These are phyloP conservation scores for Solanum pinnatisectum DNA, from an alignment of 257 asterid species.

Conservation along the genomic window DNA sequence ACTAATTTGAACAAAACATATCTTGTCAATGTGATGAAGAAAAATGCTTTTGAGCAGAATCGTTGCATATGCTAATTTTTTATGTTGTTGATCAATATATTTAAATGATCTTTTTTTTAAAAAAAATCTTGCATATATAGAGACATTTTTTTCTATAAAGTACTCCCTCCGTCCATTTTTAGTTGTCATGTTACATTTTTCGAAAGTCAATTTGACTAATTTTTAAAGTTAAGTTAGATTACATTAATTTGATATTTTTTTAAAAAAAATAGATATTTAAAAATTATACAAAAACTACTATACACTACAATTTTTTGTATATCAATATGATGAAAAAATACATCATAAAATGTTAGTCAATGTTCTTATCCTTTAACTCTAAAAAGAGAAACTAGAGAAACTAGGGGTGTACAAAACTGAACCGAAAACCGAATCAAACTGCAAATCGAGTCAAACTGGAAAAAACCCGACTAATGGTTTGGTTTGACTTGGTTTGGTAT, in stretches of 20 bases:
- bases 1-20: no score
- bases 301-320: no score
- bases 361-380: not conserved
- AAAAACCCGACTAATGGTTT: no score
- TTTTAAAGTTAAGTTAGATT: not conserved
- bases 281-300: not conserved
- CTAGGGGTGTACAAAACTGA: no score
- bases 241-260: not conserved
- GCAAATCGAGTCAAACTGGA: no score
- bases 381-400: not conserved
- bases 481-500: no score
- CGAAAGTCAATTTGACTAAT: no score
- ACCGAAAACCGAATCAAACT: no score
- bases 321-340: not conserved
- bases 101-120: no score
- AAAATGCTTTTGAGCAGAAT: not conserved
- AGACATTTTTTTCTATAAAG: no score
- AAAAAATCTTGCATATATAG: no score
- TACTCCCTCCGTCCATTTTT: not conserved
- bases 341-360: not conserved
- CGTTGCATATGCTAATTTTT: not conserved
- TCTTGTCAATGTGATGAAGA: not conserved
- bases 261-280: no score
- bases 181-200: not conserved
- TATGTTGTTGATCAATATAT: not conserved